A percentile compares a stretch with the other conserved stretches of the same genome.
Conservation (phyloP, 805 yeast species). For the Candida stauntonica region DNA sequence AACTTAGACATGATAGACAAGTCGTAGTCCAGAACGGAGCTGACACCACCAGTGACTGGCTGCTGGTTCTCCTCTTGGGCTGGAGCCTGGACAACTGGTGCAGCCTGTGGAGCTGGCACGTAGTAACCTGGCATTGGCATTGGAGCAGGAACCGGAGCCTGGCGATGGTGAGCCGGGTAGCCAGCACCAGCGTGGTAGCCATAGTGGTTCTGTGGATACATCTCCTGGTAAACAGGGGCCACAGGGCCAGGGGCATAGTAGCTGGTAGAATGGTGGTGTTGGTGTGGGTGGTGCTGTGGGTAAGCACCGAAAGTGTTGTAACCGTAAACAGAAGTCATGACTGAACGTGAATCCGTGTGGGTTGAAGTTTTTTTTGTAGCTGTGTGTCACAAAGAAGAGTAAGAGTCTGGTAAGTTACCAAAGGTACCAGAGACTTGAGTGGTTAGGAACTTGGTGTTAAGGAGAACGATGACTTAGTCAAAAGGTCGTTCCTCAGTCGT, state of each 20-base stretch:
- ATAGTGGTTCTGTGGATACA: slow-evolving; percentile 3
- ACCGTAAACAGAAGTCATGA: slow-evolving; percentile 23
- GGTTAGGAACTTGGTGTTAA: not conserved
- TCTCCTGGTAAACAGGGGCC: slow-evolving; percentile 1
- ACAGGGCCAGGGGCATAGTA: slow-evolving; percentile 7
- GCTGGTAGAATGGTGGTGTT: slow-evolving; percentile 3
- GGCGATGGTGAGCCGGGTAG: slow-evolving; percentile 8
- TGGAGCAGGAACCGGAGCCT: slow-evolving; percentile 1
- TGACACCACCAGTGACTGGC: slow-evolving; percentile 62
- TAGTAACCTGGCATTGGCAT: slow-evolving; percentile 8
- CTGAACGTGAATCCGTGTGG: slow-evolving; percentile 3
- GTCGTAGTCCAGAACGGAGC: slow-evolving; percentile 75
- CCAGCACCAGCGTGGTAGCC: slow-evolving; percentile 1
- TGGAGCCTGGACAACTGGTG: slow-evolving; percentile 12
- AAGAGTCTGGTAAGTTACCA: too few species aligned
- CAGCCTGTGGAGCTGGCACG: slow-evolving; percentile 11
- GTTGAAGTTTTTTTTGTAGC: not conserved
- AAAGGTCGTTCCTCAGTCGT: slow-evolving; percentile 36
- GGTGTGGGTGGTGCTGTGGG: slow-evolving; percentile 3
- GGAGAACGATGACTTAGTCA: slow-evolving; percentile 37
- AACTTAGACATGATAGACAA: slow-evolving; percentile 75
- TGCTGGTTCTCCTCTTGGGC: slow-evolving; percentile 13
- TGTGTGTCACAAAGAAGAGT: too few species aligned
- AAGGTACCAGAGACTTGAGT: not conserved
- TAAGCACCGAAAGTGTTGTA: slow-evolving; percentile 11